Percentiles rank a stretch among this genome's conserved stretches.
These are phyloP conservation scores for Penicillium fuscoglaucum DNA, from an alignment of 2,329 filamentous ascomycete genomes.

Conservation along the genomic window DNA sequence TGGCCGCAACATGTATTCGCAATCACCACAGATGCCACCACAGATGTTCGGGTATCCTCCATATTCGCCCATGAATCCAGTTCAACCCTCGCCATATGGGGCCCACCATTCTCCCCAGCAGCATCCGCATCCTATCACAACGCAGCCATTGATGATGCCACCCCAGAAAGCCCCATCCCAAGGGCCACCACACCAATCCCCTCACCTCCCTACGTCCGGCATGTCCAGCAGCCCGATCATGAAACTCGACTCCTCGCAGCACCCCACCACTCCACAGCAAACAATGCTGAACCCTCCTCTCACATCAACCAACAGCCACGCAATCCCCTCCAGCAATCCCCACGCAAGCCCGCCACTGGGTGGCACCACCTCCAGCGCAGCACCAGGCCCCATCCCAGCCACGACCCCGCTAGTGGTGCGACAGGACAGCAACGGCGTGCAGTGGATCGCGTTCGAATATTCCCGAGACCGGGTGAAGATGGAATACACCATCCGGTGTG, in stretches of 20 bases:
- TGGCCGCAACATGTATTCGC: slow-evolving; percentile 76
- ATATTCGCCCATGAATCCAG: slow-evolving; percentile 54
- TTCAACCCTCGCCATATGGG: slow-evolving; percentile 59
- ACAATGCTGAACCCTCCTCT: slow-evolving; percentile 39
- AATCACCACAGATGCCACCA: slow-evolving; percentile 76
- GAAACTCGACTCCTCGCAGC: slow-evolving; percentile 48
- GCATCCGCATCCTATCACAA: slow-evolving; percentile 59
- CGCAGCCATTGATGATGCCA: slow-evolving; percentile 56
- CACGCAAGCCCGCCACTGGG: slow-evolving; percentile 50
- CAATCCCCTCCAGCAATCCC: slow-evolving; percentile 42
- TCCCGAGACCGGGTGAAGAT: slow-evolving; percentile 97
- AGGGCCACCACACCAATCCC: slow-evolving; percentile 43
- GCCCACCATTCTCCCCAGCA: slow-evolving; percentile 55
- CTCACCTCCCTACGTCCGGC: slow-evolving; percentile 49
- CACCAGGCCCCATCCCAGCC: slow-evolving; percentile 92
- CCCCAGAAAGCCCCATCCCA: slow-evolving; percentile 40
- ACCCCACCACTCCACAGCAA: slow-evolving; percentile 37
- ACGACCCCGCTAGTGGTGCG: slow-evolving; percentile 92
- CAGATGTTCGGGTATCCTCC: slow-evolving; percentile 76
- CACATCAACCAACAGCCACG: slow-evolving; percentile 55
- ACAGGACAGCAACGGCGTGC: slow-evolving; percentile 93
- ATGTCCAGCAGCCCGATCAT: slow-evolving; percentile 63
- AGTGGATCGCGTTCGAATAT: slow-evolving; percentile 99
- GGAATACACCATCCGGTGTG: slow-evolving; percentile 98
- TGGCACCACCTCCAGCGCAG: slow-evolving; percentile 86